Evolutionary conservation across 2,329 filamentous ascomycete genomes (phyloP).

Genomic region (Pseudocercospora fijiensis): DNA sequence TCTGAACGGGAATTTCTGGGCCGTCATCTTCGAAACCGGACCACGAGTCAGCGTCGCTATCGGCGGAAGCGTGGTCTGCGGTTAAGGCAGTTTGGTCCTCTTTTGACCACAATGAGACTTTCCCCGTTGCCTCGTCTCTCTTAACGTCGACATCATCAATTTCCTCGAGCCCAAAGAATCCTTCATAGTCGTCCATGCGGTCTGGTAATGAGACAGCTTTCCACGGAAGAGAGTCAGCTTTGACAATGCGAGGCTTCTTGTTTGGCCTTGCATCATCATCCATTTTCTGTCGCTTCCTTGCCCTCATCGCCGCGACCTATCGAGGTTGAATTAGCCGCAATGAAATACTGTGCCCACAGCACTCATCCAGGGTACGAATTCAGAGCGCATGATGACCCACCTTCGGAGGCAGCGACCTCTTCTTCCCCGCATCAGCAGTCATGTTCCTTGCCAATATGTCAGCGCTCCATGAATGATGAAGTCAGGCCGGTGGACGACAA

Average conservation of each 20-base stretch:
- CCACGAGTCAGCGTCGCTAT: constrained; percentile 55
- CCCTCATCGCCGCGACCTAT: constrained; percentile 40
- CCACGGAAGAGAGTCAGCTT: constrained; percentile 53
- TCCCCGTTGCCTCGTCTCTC: constrained; percentile 54
- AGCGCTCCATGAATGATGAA: background rate
- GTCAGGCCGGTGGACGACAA: background rate
- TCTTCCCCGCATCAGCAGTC: constrained; percentile 31
- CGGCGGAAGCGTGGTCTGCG: constrained; percentile 36
- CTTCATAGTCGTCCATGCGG: constrained; percentile 82
- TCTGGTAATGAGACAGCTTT: constrained; percentile 67
- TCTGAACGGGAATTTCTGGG: constrained; percentile 26
- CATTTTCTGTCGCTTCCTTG: constrained; percentile 47
- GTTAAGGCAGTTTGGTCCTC: constrained; percentile 8
- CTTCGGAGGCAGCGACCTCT: constrained; percentile 41
- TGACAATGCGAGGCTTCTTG: constrained; percentile 22
- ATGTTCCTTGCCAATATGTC: background rate
- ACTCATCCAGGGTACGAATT: background rate
- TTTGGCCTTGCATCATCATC: constrained; percentile 18
- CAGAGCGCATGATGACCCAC: background rate
- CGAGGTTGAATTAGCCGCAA: background rate
- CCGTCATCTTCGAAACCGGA: constrained; percentile 57
- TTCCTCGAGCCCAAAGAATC: constrained; percentile 89
- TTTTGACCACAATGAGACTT: constrained; percentile 40
- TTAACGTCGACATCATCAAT: constrained; percentile 89
- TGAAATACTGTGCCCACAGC: background rate